Conservation (phyloP, 768 basidiomycete genomes). For the Xerocomus spinulosus region DNA sequence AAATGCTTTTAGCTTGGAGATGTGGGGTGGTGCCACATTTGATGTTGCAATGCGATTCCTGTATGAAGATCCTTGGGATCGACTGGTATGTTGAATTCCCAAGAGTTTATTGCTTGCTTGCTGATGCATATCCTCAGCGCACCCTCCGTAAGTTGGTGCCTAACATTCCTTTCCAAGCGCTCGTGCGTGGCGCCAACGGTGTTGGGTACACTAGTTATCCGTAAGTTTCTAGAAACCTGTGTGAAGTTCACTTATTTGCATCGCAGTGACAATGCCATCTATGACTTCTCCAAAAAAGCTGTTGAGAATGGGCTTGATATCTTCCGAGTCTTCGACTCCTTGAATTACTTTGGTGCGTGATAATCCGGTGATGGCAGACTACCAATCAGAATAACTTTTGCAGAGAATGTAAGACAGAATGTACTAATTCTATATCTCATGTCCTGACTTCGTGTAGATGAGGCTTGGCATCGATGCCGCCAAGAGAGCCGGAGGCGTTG, state of each 20-base stretch:
- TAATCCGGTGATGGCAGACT: background rate
- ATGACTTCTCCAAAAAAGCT: slow-evolving; percentile 98
- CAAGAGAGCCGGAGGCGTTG: slow-evolving; percentile 98
- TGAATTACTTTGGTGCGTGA: slow-evolving; percentile 91
- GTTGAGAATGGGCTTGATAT: slow-evolving; percentile 99
- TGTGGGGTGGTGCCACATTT: slow-evolving; percentile 99
- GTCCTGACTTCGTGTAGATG: slow-evolving; percentile 55
- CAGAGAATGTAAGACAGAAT: slow-evolving; percentile 63
- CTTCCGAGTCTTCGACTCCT: slow-evolving; percentile 98
- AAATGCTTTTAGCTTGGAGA: slow-evolving; percentile 95
- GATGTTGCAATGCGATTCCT: slow-evolving; percentile 99
- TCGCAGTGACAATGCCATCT: slow-evolving; percentile 91
- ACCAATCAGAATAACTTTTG: slow-evolving; percentile 5
- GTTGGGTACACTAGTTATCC: slow-evolving; percentile 99
- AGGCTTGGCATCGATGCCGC: slow-evolving; percentile 97
- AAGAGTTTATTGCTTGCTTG: background rate
- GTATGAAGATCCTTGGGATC: slow-evolving; percentile 99
- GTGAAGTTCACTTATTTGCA: slow-evolving; percentile 5
- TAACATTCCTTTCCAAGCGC: slow-evolving; percentile 97
- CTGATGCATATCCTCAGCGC: slow-evolving; percentile 46
- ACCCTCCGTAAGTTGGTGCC: slow-evolving; percentile 93
- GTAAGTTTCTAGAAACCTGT: slow-evolving; percentile 40
- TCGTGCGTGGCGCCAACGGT: slow-evolving; percentile 98
- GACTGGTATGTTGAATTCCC: slow-evolving; percentile 55
- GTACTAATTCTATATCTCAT: background rate